Base-by-base conservation (phyloP, 208 protist species). In the Trypanosoma conorhini region DNA sequence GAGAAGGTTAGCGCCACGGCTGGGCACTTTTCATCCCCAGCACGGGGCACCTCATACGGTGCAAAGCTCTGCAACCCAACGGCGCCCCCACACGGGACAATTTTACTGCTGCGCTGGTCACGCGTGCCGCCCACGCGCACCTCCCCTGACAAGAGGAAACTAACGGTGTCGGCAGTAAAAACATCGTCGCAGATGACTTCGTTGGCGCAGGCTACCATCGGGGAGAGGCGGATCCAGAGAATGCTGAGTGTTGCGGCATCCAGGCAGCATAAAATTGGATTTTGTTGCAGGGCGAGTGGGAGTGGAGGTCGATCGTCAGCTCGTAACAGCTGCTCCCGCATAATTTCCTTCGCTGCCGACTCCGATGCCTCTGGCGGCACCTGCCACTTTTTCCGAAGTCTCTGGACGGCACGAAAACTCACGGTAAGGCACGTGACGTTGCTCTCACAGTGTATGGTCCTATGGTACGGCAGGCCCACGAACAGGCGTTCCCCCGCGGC, bases 181-280 rank as follows among this genome's bases (percentile, higher is more conserved):
- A 89, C 70, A 58, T 95, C 76, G 24, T n/a, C 55, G 71, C 84
- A 89, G 28, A 95, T 66, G 10, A 71, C 15, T 50, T 95, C 89
- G 5, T 64, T 62, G 9, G 56, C 60, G 48, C 68, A 69, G 54
- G 85, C 81, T 22, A 92, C 81, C 19, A 59, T 44, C 17, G 89
- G 86, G 35, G 66, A 65, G 17, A 92, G 66, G 56, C 84, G 79
- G 17, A 83, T 62, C 72, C 83, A 76, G 26, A 87, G 51, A 0
- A 74, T 62, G 57, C 61, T 72, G 42, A 84, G 69, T 8, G 78
- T 74, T 13, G 63, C 30, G 26, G 42, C 30, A 44, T 78, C 70
- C 30, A 94, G 60, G 9, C 70, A 72, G 5, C 44, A 35, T 17
- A 94, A 81, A 21, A 91, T 60, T 0, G 69, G 64, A 64, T 92